phyloP scores from a whole-genome alignment of 805 yeast genomes.

The Zygosaccharomyces bisporus region DNA sequence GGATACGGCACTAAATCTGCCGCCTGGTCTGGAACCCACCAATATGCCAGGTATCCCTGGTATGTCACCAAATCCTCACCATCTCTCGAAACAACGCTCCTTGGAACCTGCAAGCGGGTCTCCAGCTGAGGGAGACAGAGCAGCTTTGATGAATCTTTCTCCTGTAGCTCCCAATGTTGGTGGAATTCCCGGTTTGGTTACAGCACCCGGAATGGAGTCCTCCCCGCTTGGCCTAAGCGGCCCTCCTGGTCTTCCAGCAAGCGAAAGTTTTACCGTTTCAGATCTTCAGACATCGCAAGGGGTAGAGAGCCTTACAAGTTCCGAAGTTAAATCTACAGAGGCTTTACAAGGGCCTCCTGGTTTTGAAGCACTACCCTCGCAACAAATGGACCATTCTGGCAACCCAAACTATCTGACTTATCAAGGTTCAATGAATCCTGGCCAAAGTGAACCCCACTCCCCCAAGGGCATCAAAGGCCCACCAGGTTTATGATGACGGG shows the following conservation, averaged over 20 bases:
- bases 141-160: not conserved
- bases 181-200: conserved; percentile 8
- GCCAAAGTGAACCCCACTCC: not conserved
- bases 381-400: not conserved
- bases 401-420: not conserved
- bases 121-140: conserved; percentile 9
- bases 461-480: conserved; percentile 4
- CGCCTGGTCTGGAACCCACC: conserved; percentile 5
- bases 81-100: not conserved
- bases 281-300: not conserved
- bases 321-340: conserved; percentile 24
- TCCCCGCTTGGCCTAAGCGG: conserved; percentile 15
- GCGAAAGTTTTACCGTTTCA: conserved; percentile 3
- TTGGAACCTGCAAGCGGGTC: not conserved
- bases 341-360: conserved; percentile 32
- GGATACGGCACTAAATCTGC: not conserved
- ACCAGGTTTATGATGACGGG: conserved; percentile 8
- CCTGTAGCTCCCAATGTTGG: not conserved
- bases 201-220: conserved; percentile 25
- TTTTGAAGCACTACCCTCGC: conserved; percentile 13
- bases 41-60: conserved; percentile 11
- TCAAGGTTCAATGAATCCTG: not conserved
- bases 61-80: conserved; percentile 8
- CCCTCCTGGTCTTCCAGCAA: conserved; percentile 23
- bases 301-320: not conserved